Base-by-base conservation (phyloP, 306 rosid genomes). In the Astragalus glycyphyllos region DNA sequence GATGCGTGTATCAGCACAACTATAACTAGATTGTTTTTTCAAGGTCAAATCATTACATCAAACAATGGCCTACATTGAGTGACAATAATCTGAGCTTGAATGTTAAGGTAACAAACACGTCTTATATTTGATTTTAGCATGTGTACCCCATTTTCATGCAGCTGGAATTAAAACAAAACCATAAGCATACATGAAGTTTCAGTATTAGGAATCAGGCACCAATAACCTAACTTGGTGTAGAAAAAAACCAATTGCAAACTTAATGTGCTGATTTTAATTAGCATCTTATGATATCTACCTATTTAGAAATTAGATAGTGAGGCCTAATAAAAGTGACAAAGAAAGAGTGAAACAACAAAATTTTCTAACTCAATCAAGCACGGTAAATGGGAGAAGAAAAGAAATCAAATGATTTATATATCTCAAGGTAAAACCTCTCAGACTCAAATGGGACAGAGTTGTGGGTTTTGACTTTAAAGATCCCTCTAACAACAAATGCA, bases 71-170 rank as follows among this genome's bases (percentile, higher is more conserved):
- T 32, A 58, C 58, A 56, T 13, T 7, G 59, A n/a, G n/a, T 16
- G 40, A 15, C 29, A 48, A 56, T 46, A 71, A 45, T 48, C 13
- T 48, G 51, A 37, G 23, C 12, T 15, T 26, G 26, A 48, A 5
- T 20, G 35, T 8, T 11, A 23, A 49, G 38, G 35, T 26, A 61
- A 31, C 69, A 76, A 11, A 34, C 38, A 65, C 51, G 16, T 65
- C 58, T 17, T 57, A 55, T 31, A 9, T 77, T 62, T 56, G 11
- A 69, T 34, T 34, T 42, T 77, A 62, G 58, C 67, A 32, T 17
- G 60, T 6, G 34, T 44, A 17, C 57, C 26, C 16, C 42, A 12
- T 44, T 16, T 17, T 17, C 53, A 17, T 56, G 61, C 34, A 57
- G 61, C 32, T 57, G 53, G 59, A 17, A 8, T 56, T 4, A 15